Evolutionary conservation across 2,329 filamentous ascomycete genomes (phyloP).

Genomic region (Botrytis porri): DNA sequence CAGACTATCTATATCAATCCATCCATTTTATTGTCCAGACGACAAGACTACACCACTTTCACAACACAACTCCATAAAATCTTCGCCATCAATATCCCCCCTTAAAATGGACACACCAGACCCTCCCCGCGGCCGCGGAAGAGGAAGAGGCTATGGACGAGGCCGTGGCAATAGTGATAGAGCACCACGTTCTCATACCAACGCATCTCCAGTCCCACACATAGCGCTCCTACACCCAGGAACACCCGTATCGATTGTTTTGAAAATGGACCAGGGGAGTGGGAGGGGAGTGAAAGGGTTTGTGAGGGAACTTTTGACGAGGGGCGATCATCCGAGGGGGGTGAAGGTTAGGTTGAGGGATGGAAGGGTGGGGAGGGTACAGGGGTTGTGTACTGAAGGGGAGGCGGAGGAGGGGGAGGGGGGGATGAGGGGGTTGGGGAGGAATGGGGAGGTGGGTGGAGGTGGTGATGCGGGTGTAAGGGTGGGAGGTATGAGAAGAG

Average conservation of each 20-base stretch:
- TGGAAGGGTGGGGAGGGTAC: conserved; percentile 36
- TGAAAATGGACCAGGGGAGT: conserved; percentile 37
- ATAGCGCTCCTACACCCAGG: conserved; percentile 30
- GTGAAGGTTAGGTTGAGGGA: conserved; percentile 37
- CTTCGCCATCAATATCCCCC: not conserved
- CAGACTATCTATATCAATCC: not conserved
- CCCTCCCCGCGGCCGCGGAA: not conserved
- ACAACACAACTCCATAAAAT: not conserved
- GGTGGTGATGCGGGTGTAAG: not conserved
- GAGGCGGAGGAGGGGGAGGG: conserved; percentile 23
- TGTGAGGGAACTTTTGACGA: conserved; percentile 34
- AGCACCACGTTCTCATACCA: not conserved
- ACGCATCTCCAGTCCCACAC: conserved; percentile 26
- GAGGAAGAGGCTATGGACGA: not conserved
- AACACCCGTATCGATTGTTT: conserved; percentile 34
- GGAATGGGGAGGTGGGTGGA: not conserved
- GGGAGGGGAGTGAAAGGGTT: conserved; percentile 35
- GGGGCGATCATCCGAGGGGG: conserved; percentile 36
- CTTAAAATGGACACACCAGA: not conserved
- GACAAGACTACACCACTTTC: not conserved
- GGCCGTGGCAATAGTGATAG: not conserved
- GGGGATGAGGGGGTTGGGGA: not conserved
- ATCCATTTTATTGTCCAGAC: not conserved
- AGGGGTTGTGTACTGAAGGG: conserved; percentile 30
- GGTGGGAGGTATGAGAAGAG: conserved; percentile 22